Evolutionary conservation across 2,329 filamentous ascomycete genomes (phyloP).

Genomic region (Scytalidium lignicola): DNA sequence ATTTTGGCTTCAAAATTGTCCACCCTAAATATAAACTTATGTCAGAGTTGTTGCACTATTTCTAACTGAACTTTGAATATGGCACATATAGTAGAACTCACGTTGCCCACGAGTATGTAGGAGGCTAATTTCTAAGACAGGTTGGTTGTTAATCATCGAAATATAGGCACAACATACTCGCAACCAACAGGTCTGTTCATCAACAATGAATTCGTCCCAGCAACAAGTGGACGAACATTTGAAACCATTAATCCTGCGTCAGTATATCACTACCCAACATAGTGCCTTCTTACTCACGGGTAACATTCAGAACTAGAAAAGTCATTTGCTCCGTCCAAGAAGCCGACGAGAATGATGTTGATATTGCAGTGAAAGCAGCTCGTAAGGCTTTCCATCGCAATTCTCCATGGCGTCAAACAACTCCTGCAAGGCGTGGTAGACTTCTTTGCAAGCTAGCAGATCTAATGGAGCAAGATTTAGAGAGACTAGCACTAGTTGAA

Average conservation of each 20-base stretch:
- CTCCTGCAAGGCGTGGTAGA: neutral
- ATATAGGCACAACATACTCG: no score
- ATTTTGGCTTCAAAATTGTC: no score
- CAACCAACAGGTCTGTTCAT: constrained; percentile 6
- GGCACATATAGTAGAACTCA: no score
- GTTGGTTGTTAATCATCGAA: no score
- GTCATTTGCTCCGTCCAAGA: constrained; percentile 8
- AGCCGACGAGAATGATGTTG: constrained; percentile 9
- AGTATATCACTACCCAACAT: no score
- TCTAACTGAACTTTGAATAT: no score
- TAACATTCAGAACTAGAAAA: neutral
- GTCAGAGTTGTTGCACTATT: no score
- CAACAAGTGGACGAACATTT: neutral
- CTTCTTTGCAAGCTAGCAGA: constrained; percentile 7
- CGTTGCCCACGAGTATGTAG: no score
- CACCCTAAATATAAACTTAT: no score
- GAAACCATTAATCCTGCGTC: neutral
- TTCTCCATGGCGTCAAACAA: constrained; percentile 8
- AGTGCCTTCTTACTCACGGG: no score
- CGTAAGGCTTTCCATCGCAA: neutral
- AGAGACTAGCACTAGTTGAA: constrained; percentile 2
- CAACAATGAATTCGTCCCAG: constrained; percentile 6
- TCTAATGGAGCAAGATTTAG: constrained; percentile 3
- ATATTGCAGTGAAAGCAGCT: constrained; percentile 7
- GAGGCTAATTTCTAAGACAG: no score